Conservation (phyloP, 75 land plant genomes). For the Pinus albicaulis region DNA sequence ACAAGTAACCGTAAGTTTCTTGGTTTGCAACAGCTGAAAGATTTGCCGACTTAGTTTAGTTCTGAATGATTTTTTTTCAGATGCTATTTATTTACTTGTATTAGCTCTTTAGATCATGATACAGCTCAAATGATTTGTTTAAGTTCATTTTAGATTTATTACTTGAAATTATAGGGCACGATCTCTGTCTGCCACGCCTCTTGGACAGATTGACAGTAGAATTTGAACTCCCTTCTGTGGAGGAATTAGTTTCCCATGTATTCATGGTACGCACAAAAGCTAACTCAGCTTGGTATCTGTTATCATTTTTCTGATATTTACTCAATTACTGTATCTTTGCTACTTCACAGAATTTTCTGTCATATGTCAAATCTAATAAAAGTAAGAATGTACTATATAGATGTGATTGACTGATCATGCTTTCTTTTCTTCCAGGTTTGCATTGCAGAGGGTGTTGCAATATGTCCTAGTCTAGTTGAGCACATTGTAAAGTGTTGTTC, state of each 20-base stretch:
- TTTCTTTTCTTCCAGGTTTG: slow-evolving; percentile 56
- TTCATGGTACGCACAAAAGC: slow-evolving; percentile 42
- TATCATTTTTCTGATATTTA: not conserved
- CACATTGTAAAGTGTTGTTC: slow-evolving; percentile 40
- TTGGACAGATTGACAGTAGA: slow-evolving; percentile 39
- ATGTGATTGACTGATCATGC: not conserved
- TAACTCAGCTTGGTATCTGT: not conserved
- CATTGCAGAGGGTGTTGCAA: slow-evolving; percentile 48
- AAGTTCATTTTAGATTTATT: not conserved
- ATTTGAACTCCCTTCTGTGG: slow-evolving; percentile 51
- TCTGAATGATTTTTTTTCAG: not conserved
- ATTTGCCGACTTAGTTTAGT: not conserved
- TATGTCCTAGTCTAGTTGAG: slow-evolving; percentile 38
- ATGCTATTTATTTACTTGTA: not conserved
- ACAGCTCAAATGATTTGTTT: not conserved
- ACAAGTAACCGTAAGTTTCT: slow-evolving; percentile 84
- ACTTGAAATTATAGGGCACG: slow-evolving; percentile 24
- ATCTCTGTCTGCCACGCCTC: slow-evolving; percentile 56
- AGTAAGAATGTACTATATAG: not conserved
- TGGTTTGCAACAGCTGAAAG: too few relatives aligned
- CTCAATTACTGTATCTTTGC: not conserved
- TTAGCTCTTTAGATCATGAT: not conserved
- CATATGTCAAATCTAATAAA: not conserved
- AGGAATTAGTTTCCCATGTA: slow-evolving; percentile 50
- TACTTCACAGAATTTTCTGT: not conserved